Conservation (phyloP, 176 grass and related monocot genomes). For the Pontederia paniculata region DNA sequence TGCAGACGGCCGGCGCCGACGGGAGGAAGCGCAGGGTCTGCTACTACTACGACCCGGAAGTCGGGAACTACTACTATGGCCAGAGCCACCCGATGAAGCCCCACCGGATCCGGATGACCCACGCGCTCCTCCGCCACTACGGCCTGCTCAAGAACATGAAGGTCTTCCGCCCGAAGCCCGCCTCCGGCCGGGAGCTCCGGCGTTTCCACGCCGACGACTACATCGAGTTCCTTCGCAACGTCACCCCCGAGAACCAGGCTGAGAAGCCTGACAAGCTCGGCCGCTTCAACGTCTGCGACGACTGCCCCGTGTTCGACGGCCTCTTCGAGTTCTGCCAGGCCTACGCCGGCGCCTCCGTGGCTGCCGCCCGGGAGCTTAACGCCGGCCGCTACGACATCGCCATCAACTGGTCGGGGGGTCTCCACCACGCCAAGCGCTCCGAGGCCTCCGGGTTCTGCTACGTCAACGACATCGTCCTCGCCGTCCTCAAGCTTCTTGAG, state of each 20-base stretch:
- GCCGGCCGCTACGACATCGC: constrained; percentile 60
- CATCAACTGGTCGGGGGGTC: constrained; percentile 65
- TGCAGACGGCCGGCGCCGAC: constrained; percentile 43
- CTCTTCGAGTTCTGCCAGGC: constrained; percentile 82
- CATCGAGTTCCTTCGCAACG: constrained; percentile 53
- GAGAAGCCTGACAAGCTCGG: constrained; percentile 45
- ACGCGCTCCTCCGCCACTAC: constrained; percentile 53
- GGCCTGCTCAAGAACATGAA: constrained; percentile 62
- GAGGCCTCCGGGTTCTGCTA: constrained; percentile 87
- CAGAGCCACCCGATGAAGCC: constrained; percentile 87
- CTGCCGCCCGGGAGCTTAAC: constrained; percentile 63
- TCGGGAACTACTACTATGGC: constrained; percentile 97
- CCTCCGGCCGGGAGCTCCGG: constrained; percentile 55
- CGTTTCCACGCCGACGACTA: constrained; percentile 95
- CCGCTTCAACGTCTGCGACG: constrained; percentile 77
- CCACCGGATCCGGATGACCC: constrained; percentile 86
- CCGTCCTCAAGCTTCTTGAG: constrained; percentile 70
- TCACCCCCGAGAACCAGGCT: constrained; percentile 80
- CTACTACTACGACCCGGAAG: constrained; percentile 91
- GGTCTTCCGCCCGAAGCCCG: constrained; percentile 45
- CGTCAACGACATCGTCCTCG: constrained; percentile 80
- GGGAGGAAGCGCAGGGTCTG: constrained; percentile 71
- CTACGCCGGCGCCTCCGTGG: constrained; percentile 62
- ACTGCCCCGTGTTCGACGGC: constrained; percentile 78
- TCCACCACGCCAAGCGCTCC: constrained; percentile 76